Percentiles rank a stretch among this genome's conserved stretches.
Evolutionary conservation across 2,329 filamentous ascomycete genomes (phyloP).

Genomic region (Microdochium trichocladiopsis): DNA sequence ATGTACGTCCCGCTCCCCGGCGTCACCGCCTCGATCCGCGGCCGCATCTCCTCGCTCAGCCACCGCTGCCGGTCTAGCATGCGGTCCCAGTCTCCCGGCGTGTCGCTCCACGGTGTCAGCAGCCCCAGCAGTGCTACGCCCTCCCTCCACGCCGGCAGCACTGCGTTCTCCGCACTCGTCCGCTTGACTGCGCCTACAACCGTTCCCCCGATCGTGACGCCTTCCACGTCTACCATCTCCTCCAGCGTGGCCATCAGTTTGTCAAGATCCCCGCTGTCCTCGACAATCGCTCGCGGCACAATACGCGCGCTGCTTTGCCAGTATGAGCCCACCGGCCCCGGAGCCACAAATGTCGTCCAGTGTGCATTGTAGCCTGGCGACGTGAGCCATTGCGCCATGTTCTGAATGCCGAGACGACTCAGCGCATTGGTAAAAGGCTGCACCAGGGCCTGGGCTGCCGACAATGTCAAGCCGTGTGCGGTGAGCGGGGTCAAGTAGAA

Average conservation of each 20-base stretch:
- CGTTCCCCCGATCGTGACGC: background rate
- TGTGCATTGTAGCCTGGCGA: background rate
- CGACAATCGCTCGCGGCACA: background rate
- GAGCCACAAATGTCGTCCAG: background rate
- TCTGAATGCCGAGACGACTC: background rate
- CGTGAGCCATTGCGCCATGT: background rate
- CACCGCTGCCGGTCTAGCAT: background rate
- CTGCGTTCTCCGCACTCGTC: background rate
- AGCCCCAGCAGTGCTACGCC: background rate
- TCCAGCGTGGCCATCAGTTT: background rate
- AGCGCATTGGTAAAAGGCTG: background rate
- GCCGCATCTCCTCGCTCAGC: background rate
- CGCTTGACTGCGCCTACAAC: background rate
- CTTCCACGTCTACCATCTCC: background rate
- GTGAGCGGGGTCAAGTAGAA: background rate
- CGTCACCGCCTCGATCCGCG: background rate
- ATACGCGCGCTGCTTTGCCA: background rate
- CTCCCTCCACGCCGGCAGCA: background rate
- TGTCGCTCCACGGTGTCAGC: background rate
- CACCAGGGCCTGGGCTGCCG: background rate
- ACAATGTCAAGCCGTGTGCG: background rate
- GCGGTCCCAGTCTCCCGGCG: background rate
- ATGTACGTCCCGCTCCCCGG: conserved; percentile 1
- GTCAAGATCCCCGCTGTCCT: background rate
- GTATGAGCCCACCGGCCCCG: background rate